Base-by-base conservation (phyloP, 441 rosid genomes). In the Populus trichocarpa region DNA sequence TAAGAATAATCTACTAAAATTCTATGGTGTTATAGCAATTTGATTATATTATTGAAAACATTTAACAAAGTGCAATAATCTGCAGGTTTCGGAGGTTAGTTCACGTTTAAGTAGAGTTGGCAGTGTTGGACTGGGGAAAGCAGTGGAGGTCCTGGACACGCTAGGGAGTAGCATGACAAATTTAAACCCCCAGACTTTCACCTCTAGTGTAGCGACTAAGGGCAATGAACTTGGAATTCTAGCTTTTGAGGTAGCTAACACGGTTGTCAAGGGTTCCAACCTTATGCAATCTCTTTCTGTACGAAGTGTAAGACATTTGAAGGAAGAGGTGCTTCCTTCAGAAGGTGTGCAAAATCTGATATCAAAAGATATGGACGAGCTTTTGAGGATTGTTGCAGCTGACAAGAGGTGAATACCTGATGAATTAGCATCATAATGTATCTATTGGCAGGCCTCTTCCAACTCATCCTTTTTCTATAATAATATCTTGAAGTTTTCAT, bases 231-330 rank as follows among this genome's bases (percentile, higher is more conserved):
- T 96, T 75, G 75, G 81, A 28, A 96, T 96, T 73, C 83, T 96
- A 79, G 86, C 99, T 78, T 94, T 96, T 81, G 99, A 96, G 86
- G 98, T 92, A 13, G 99, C 99, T 66, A 96, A 96, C 80, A 96
- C 98, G 2, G 78, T 96, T 20, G 98, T 96, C 64, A 96, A 96
- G 86, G 98, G 99, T 76, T 85, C 91, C 75, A 92, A 82, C 85
- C 90, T 96, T 69, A 92, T 94, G 98, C 92, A 87, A 61, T 94
- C 98, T 46, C 93, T 96, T 73, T 91, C 98, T 5, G 78, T 75
- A 63, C 87, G 84, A 75, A 96, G 87, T 65, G 85, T 87, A 22
- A 83, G 77, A 46, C 93, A 89, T 87, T 86, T 96, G 77, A 93
- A 89, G 83, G 97, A 96, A 69, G 89, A 32, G 14, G 97, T 96